Percentiles rank a stretch among this genome's conserved stretches.
These are phyloP conservation scores for Nicotiana undulata DNA, from an alignment of 257 asterid genomes.

Conservation along the genomic window DNA sequence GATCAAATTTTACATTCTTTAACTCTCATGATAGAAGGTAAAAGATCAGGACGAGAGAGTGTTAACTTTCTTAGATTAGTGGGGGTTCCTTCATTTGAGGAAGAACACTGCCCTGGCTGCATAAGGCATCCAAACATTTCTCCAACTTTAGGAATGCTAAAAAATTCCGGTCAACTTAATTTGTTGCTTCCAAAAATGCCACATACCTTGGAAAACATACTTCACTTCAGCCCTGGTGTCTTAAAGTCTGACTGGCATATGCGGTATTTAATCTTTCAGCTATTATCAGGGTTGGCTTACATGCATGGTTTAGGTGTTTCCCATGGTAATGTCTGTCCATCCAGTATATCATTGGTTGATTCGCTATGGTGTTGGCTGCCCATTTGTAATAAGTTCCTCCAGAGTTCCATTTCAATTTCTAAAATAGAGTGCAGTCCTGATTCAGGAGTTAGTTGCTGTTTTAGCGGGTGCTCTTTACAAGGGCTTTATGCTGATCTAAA, in stretches of 20 bases:
- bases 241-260: slow-evolving; percentile 71
- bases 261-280: slow-evolving; percentile 57
- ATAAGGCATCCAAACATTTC: slow-evolving; percentile 84
- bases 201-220: slow-evolving; percentile 62
- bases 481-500: slow-evolving; percentile 58
- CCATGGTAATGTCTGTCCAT: slow-evolving; percentile 66
- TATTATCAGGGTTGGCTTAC: slow-evolving; percentile 74
- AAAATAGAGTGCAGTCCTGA: neutral
- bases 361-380: slow-evolving; percentile 83
- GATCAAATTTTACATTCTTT: slow-evolving; percentile 60
- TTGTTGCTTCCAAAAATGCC: slow-evolving; percentile 61
- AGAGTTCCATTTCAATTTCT: slow-evolving; percentile 27
- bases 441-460: slow-evolving; percentile 26
- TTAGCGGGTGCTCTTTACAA: slow-evolving; percentile 46
- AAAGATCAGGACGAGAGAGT: slow-evolving; percentile 45
- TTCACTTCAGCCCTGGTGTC: slow-evolving; percentile 66
- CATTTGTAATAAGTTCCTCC: slow-evolving; percentile 39
- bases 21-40: slow-evolving; percentile 58
- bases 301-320: slow-evolving; percentile 80
- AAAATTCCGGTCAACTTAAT: slow-evolving; percentile 37
- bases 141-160: slow-evolving; percentile 76
- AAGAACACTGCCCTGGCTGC: slow-evolving; percentile 72
- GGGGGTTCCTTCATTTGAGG: slow-evolving; percentile 68
- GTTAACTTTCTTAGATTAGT: slow-evolving; percentile 62
- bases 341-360: slow-evolving; percentile 59